phyloP scores from a whole-genome alignment of 768 basidiomycete species.

The Neoboletus subvelutipes region DNA sequence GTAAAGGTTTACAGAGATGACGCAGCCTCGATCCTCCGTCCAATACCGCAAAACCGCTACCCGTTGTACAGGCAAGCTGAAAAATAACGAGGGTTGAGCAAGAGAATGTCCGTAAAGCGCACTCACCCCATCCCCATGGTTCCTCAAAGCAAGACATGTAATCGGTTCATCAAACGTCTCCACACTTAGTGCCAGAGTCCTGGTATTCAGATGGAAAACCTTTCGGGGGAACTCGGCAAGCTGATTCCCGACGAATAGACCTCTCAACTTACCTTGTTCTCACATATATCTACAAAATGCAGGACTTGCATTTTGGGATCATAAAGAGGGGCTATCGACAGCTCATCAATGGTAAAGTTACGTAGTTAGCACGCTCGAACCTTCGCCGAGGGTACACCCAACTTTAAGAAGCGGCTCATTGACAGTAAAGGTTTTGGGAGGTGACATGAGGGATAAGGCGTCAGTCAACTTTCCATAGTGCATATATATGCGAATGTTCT shows the following conservation, averaged over 20 bases:
- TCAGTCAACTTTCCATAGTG: not conserved
- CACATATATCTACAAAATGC: conserved; percentile 66
- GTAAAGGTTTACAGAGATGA: conserved; percentile 54
- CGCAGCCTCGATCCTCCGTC: conserved; percentile 37
- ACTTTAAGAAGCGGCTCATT: conserved; percentile 47
- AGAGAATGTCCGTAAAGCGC: not conserved
- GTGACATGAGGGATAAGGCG: conserved; percentile 8
- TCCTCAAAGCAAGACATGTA: conserved; percentile 56
- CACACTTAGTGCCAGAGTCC: conserved; percentile 37
- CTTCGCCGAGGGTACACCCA: conserved; percentile 63
- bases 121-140: conserved; percentile 30
- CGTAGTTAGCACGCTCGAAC: conserved; percentile 30
- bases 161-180: conserved; percentile 57
- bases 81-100: not conserved
- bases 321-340: conserved; percentile 55
- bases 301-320: conserved; percentile 51
- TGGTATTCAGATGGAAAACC: conserved; percentile 40
- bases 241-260: not conserved
- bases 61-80: conserved; percentile 21
- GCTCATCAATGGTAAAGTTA: not conserved
- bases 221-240: conserved; percentile 6
- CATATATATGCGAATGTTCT: conserved; percentile 11
- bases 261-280: conserved; percentile 16
- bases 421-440: conserved; percentile 20
- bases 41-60: conserved; percentile 23